Conservation (phyloP, 192 early-diverging fungal genomes). For the Phlyctochytrium arcticum region DNA sequence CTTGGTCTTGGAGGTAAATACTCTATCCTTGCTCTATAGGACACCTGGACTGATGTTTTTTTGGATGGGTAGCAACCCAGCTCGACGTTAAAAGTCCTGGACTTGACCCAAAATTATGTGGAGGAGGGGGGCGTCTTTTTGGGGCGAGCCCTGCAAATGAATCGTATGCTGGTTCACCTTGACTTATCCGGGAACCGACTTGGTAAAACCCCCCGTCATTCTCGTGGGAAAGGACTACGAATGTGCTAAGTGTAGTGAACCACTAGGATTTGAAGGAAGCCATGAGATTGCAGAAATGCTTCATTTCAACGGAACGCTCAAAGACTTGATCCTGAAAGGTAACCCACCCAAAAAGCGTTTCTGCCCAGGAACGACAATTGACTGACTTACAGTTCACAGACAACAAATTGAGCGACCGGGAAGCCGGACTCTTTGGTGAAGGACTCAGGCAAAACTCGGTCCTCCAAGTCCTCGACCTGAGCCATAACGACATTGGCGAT, state of each 20-base stretch:
- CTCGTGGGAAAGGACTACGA: neutral
- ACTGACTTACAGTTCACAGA: no score
- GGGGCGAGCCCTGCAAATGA: constrained; percentile 37
- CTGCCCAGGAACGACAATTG: neutral
- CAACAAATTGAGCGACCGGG: constrained; percentile 45
- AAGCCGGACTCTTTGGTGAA: constrained; percentile 40
- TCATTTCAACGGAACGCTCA: constrained; percentile 40
- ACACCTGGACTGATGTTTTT: neutral
- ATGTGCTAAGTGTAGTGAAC: neutral
- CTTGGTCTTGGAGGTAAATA: constrained; percentile 39
- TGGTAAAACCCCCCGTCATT: constrained; percentile 1
- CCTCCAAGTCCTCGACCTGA: constrained; percentile 46
- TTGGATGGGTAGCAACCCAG: constrained; percentile 22
- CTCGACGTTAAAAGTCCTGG: constrained; percentile 30
- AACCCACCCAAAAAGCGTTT: neutral
- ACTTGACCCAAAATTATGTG: constrained; percentile 45
- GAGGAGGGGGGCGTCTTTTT: constrained; percentile 40
- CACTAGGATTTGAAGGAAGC: constrained; percentile 19
- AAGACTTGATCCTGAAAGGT: constrained; percentile 42
- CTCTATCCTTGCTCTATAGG: neutral
- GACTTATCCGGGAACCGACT: constrained; percentile 44
- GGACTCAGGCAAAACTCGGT: constrained; percentile 45
- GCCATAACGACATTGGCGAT: constrained; percentile 48
- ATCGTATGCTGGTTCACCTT: constrained; percentile 30
- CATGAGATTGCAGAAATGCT: constrained; percentile 46